Conservation (phyloP, 495 filamentous ascomycete species). For the Bombardia bombarda region DNA sequence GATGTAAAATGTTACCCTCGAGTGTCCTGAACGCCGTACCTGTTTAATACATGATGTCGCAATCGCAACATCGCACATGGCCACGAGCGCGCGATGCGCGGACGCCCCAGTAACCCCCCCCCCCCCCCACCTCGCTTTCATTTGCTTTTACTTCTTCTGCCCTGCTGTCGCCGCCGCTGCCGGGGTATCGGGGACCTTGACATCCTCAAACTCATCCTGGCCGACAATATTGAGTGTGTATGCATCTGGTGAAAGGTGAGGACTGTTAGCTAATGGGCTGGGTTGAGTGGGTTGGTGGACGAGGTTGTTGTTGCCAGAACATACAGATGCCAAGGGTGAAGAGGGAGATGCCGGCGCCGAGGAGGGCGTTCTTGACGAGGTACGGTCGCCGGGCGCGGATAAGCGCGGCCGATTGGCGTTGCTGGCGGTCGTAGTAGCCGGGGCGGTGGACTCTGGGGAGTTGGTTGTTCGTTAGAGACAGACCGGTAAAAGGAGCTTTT, state of each 20-base stretch:
- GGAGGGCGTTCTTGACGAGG: constrained; percentile 77
- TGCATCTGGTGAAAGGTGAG: constrained; percentile 46
- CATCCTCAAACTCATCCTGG: constrained; percentile 97
- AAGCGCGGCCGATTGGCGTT: constrained; percentile 72
- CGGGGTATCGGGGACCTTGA: constrained; percentile 67
- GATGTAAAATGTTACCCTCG: too few species aligned
- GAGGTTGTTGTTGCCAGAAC: not conserved
- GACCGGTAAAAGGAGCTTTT: not conserved
- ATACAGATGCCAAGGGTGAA: constrained; percentile 76
- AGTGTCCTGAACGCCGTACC: too few species aligned
- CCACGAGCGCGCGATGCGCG: too few species aligned
- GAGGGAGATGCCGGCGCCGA: constrained; percentile 58
- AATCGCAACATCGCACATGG: too few species aligned
- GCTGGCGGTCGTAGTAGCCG: constrained; percentile 83
- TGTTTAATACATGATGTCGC: too few species aligned
- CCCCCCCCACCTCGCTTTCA: too few species aligned
- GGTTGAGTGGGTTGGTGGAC: not conserved
- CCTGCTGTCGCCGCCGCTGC: constrained; percentile 1
- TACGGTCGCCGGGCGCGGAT: constrained; percentile 87
- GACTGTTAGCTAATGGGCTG: not conserved
- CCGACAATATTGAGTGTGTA: constrained; percentile 85
- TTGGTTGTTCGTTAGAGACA: not conserved
- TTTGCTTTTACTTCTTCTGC: constrained; percentile 20
- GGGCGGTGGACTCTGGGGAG: constrained; percentile 55
- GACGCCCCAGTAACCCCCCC: too few species aligned